Evolutionary conservation across 139 green algal species (phyloP), one percentile per base, ranked within the genome.

Genomic region (Haematococcus lacustris): DNA sequence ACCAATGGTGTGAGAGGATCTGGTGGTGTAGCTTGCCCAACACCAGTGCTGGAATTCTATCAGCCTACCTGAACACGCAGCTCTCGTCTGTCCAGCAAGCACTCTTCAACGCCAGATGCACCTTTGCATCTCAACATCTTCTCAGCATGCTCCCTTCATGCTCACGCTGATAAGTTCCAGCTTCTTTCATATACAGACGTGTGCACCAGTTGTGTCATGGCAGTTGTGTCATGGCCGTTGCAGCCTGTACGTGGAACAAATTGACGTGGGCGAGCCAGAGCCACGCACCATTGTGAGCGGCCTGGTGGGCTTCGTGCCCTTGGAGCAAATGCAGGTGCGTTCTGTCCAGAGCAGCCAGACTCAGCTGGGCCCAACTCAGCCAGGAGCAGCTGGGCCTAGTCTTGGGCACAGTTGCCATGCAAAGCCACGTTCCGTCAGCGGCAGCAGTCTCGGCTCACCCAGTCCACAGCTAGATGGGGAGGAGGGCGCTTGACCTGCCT

Each of bases 181-280:
- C 34, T 28, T 9, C 39, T 71, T 5, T 21, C 38, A n/a, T 1
- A 33, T 33, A 17, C 28, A 17, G 0, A 37, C 57, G 23, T 65
- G 28, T 6, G 28, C 57, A 33, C 57, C 57, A 65, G 57, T 17
- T 30, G 0, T 41, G 61, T 7, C 37, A 23, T 64, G 30, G 30
- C 13, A 35, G 2, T 0, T 34, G 35, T 80, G 92, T 73, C 71
- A 77, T 66, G 57, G 70, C 21, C 37, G 73, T 1, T 34, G 33
- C 63, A 80, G 77, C 67, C 53, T 86, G 40, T 86, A 83, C 41
- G 77, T 87, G 40, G 81, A 87, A 62, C 34, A 80, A 43, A 79
- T 85, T 21, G 90, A 96, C 50, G 78, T 94, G n/a, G 90, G 90
- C 23, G 91, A 96, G 70, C 43, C 83, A 34, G 88, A 92, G 74